phyloP scores from a whole-genome alignment of 169 alveolate genomes.

The Plasmodium fragile region DNA sequence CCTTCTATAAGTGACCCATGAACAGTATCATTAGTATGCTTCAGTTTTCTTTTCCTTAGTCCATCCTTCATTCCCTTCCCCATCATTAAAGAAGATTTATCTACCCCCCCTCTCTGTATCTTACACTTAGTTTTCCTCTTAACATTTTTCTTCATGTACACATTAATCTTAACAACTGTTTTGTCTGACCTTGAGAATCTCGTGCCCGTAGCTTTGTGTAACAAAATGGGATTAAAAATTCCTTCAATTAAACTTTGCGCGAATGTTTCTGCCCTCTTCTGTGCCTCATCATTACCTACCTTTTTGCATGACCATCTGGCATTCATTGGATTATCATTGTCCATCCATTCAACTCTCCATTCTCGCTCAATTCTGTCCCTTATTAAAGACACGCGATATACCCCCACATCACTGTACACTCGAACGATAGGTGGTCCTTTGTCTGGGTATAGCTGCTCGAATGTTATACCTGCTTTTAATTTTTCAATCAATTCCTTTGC shows the following conservation, averaged over 20 bases:
- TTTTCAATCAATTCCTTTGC: slow-evolving; percentile 85
- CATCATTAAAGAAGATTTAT: not conserved
- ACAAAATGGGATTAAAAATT: slow-evolving; percentile 81
- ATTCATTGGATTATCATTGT: slow-evolving; percentile 80
- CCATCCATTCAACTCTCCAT: slow-evolving; percentile 87
- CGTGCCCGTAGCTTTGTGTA: slow-evolving; percentile 88
- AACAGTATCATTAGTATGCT: not conserved
- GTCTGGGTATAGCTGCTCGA: slow-evolving; percentile 87
- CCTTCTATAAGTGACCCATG: not conserved
- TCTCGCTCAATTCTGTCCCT: slow-evolving; percentile 84
- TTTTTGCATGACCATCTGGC: slow-evolving; percentile 89
- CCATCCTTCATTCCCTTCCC: not conserved
- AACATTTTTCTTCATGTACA: slow-evolving; percentile 55
- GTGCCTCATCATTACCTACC: slow-evolving; percentile 88
- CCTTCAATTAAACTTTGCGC: slow-evolving; percentile 87
- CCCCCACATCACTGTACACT: slow-evolving; percentile 83
- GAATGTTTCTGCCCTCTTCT: slow-evolving; percentile 84
- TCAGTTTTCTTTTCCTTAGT: not conserved
- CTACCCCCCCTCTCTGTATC: not conserved
- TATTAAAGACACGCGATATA: slow-evolving; percentile 82
- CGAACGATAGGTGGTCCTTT: slow-evolving; percentile 88
- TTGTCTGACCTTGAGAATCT: slow-evolving; percentile 74
- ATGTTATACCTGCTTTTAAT: slow-evolving; percentile 83
- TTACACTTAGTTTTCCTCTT: slow-evolving; percentile 10
- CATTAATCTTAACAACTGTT: slow-evolving; percentile 68